A percentile compares a stretch with the other conserved stretches of the same genome.
These are phyloP conservation scores for Cucurbita moschata DNA, from an alignment of 306 rosid genomes.

Conservation along the genomic window DNA sequence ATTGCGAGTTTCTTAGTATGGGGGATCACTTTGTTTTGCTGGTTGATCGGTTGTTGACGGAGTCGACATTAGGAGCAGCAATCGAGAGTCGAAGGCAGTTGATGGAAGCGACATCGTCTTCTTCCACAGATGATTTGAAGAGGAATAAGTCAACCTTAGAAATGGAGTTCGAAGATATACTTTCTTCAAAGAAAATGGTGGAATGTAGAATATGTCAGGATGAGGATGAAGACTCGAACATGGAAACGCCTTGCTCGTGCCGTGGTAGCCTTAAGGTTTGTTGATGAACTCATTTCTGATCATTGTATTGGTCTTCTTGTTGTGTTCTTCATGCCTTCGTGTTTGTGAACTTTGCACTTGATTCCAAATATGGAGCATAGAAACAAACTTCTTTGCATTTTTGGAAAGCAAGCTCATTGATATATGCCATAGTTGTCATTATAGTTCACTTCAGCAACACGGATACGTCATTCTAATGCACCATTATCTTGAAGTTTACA, in stretches of 20 bases:
- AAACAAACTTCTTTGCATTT: background rate
- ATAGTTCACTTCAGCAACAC: background rate
- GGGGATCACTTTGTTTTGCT: conserved; percentile 88
- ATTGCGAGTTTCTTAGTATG: conserved; percentile 29
- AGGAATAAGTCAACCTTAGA: conserved; percentile 22
- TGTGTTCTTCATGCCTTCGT: background rate
- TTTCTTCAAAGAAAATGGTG: conserved; percentile 34
- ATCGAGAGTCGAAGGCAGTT: conserved; percentile 55
- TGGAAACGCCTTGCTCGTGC: conserved; percentile 97
- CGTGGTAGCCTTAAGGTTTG: conserved; percentile 91
- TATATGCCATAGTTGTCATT: background rate
- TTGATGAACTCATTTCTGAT: background rate
- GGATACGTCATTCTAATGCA: background rate
- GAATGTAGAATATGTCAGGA: conserved; percentile 97
- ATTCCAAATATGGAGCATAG: background rate
- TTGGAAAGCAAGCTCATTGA: background rate
- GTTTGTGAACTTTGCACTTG: background rate
- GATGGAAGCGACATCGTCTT: conserved; percentile 49
- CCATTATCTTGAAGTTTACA: background rate
- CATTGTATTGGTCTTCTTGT: background rate
- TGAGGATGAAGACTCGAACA: conserved; percentile 72
- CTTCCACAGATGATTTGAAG: conserved; percentile 20
- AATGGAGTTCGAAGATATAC: conserved; percentile 20
- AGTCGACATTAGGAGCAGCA: conserved; percentile 88
- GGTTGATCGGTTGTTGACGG: conserved; percentile 86